Percentiles rank a stretch among this genome's conserved stretches.
These are phyloP conservation scores for Ceriops zippeliana DNA, from an alignment of 345 rosid genomes.

Conservation along the genomic window DNA sequence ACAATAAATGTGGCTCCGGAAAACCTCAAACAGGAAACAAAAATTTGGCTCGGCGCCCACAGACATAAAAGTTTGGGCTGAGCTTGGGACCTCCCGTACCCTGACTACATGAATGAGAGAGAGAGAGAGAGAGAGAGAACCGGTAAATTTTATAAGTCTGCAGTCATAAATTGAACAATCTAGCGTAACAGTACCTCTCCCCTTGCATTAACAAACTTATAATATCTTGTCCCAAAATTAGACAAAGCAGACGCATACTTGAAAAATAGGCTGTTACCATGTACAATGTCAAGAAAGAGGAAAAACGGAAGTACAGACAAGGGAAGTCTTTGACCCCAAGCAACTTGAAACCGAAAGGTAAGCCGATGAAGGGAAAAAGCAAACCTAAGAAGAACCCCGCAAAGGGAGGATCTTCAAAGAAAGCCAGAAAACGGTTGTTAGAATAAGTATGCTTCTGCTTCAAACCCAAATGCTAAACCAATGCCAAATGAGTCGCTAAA, in stretches of 20 bases:
- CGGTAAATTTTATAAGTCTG: too few species aligned
- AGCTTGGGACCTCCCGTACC: neutral
- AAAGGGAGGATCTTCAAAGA: conserved; percentile 34
- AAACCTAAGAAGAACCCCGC: conserved; percentile 33
- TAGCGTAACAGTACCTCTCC: too few species aligned
- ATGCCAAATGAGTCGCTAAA: conserved; percentile 5
- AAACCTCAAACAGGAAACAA: too few species aligned
- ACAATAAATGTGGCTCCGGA: too few species aligned
- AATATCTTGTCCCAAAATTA: conserved; percentile 14
- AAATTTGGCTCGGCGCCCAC: neutral
- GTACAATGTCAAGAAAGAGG: conserved; percentile 82
- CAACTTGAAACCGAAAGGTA: conserved; percentile 49
- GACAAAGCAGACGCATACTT: conserved; percentile 1
- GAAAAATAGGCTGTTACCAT: conserved; percentile 64
- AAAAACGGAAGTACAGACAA: conserved; percentile 36
- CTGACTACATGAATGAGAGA: neutral
- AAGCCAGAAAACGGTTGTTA: conserved; percentile 12
- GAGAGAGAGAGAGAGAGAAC: neutral
- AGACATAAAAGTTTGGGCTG: neutral
- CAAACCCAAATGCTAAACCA: conserved; percentile 2
- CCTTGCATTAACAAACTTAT: too few species aligned
- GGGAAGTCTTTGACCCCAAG: conserved; percentile 33
- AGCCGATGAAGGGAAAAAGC: conserved; percentile 26
- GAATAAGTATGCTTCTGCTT: neutral
- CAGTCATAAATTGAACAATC: too few species aligned